A percentile compares a stretch with the other conserved stretches of the same genome.
These are phyloP conservation scores for Phytophthora idaei DNA, from an alignment of 352 stramenopile genomes.

Conservation along the genomic window DNA sequence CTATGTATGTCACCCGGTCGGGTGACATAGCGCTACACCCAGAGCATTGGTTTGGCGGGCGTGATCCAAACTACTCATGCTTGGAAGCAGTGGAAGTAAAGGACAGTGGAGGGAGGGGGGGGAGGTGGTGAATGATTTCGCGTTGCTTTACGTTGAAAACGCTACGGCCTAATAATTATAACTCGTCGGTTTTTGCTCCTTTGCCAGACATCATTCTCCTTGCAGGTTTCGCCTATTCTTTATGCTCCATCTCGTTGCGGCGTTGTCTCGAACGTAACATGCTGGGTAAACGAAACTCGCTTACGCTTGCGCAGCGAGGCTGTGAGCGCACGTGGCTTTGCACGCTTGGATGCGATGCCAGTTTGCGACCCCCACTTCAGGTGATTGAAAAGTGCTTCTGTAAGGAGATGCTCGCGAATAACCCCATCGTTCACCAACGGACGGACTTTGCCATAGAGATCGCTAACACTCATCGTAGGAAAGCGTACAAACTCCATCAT, in stretches of 20 bases:
- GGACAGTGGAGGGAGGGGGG: background rate
- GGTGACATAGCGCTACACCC: background rate
- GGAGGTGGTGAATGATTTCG: constrained; percentile 12
- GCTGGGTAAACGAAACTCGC: constrained; percentile 88
- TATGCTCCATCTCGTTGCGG: constrained; percentile 27
- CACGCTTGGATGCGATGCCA: constrained; percentile 61
- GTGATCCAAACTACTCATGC: no score
- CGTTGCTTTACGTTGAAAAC: constrained; percentile 20
- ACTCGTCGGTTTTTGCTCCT: constrained; percentile 19
- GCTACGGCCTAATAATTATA: constrained; percentile 32
- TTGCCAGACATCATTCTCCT: constrained; percentile 9
- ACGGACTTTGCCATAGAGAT: constrained; percentile 86
- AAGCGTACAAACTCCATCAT: constrained; percentile 88
- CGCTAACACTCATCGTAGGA: constrained; percentile 86
- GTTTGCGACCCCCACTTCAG: constrained; percentile 82
- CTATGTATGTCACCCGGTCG: no score
- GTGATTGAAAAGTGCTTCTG: constrained; percentile 86
- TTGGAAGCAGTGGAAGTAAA: constrained; percentile 1
- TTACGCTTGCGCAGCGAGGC: constrained; percentile 82
- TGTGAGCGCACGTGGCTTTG: constrained; percentile 65
- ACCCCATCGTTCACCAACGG: constrained; percentile 69
- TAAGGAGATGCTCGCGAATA: constrained; percentile 74
- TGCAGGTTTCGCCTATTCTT: constrained; percentile 7
- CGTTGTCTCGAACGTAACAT: constrained; percentile 78
- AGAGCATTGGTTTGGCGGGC: background rate